These are phyloP conservation scores for Herpetomonas tarakana DNA, from an alignment of 208 protist genomes.

Conservation along the genomic window DNA sequence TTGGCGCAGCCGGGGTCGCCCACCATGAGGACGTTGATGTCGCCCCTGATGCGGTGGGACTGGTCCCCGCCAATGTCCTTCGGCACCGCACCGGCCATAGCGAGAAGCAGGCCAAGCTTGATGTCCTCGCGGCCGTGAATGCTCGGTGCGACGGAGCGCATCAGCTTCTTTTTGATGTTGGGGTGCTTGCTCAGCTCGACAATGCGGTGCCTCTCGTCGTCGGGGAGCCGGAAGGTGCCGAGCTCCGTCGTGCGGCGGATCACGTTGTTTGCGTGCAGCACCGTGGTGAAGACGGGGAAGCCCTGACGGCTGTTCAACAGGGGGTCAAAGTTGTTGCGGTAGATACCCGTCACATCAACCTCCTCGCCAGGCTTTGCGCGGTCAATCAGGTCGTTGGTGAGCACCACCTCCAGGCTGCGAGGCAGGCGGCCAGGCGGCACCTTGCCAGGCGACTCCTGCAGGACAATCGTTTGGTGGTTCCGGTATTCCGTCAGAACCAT, in stretches of 20 bases:
- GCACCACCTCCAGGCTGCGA: constrained; percentile 97
- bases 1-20: constrained; percentile 99
- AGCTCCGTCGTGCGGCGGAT: constrained; percentile 89
- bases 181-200: constrained; percentile 92
- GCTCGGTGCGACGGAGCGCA: constrained; percentile 98
- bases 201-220: constrained; percentile 82
- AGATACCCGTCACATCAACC: constrained; percentile 98
- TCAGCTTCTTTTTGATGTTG: constrained; percentile 87
- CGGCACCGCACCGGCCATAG: constrained; percentile 97
- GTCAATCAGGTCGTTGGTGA: constrained; percentile 98
- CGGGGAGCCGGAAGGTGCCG: constrained; percentile 79
- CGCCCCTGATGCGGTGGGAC: constrained; percentile 97
- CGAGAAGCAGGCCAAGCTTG: constrained; percentile 97
- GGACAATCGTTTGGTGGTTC: constrained; percentile 98
- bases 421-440: constrained; percentile 98
- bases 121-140: constrained; percentile 99
- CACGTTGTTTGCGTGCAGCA: constrained; percentile 98
- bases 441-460: constrained; percentile 98
- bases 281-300: constrained; percentile 99
- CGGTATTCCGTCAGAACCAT: constrained; percentile 97
- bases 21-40: constrained; percentile 99
- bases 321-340: constrained; percentile 98
- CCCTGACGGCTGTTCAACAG: constrained; percentile 97
- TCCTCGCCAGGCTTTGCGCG: constrained; percentile 97
- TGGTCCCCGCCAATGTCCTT: constrained; percentile 93